phyloP scores from a whole-genome alignment of 805 yeast species.

The Saccharomycodes ludwigii region DNA sequence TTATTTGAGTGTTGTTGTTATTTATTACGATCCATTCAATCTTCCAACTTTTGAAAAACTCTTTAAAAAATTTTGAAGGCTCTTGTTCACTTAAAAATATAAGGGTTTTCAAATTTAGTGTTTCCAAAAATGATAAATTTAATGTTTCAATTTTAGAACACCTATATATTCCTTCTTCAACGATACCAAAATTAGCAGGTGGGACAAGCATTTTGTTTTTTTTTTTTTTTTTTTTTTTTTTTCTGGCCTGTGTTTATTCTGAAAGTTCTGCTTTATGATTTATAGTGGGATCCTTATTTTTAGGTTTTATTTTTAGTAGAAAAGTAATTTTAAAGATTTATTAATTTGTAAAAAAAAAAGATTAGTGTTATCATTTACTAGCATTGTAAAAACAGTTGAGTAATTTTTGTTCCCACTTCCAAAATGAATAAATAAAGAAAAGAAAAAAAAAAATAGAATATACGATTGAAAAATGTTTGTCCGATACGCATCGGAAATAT shows the following conservation, averaged over 20 bases:
- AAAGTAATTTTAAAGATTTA: no score
- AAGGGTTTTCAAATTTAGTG: constrained; percentile 55
- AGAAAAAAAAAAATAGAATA: no score
- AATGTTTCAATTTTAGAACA: constrained; percentile 70
- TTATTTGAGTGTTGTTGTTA: constrained; percentile 14
- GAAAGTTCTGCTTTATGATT: constrained; percentile 12
- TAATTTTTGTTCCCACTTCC: no score
- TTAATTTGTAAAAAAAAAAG: no score
- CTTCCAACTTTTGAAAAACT: constrained; percentile 45
- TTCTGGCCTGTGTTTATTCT: constrained; percentile 5
- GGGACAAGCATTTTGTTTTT: constrained; percentile 61
- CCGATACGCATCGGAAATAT: no score
- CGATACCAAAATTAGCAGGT: constrained; percentile 86
- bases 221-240: constrained; percentile 1
- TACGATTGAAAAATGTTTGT: no score
- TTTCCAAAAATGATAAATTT: constrained; percentile 65
- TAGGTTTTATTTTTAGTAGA: no score
- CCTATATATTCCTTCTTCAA: constrained; percentile 77
- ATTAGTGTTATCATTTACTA: no score
- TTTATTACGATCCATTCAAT: constrained; percentile 34
- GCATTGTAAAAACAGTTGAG: no score
- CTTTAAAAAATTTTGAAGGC: constrained; percentile 60
- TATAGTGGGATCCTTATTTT: constrained; percentile 24
- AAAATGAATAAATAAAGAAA: no score
- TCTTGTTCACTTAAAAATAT: constrained; percentile 74